Evolutionary conservation across 345 rosid genomes (phyloP), one percentile per base, ranked within the genome.

Genomic region (Atalantia buxifolia): DNA sequence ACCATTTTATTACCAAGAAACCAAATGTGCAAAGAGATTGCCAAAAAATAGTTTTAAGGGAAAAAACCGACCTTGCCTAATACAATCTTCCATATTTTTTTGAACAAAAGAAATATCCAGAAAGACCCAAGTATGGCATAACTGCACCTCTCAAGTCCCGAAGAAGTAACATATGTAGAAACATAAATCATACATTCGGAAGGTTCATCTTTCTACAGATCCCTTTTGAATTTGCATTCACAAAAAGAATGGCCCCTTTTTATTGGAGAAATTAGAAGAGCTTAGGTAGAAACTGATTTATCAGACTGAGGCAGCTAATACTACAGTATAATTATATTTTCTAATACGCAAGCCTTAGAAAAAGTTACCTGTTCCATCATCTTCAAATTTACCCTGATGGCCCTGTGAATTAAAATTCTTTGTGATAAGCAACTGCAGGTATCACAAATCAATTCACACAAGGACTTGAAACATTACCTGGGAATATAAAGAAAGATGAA

Each of bases 401-500:
- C 80, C 85, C 86, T 85, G 79, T 62, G 81, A 72, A 50, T 66
- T 57, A 74, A 71, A 33, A 66, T 62, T 62, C 28, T 45, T 27
- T 76, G 65, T 61, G 73, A 65, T n/a, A 24, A 79, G 69, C 69
- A 56, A 66, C n/a, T 57, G 5, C 9, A 14, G 40, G 24, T 60
- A 38, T 67, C 53, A 28, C n/a, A 76, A 74, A 62, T 40, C 27
- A 61, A 72, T 10, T 50, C 61, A 38, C 24, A 68, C 53, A 69
- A 70, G 61, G 67, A 16, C 30, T 71, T 16, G 31, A 53, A 35
- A 48, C 42, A 42, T 78, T 82, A 90, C 93, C 88, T 81, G 80
- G 69, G 83, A 61, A 79, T 84, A 84, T 69, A 88, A 79, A 72
- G 90, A 84, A 84, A 87, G 77, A 76, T 91, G 92, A 75, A 89